phyloP scores from a whole-genome alignment of 257 asterid genomes.

The Orobanche coerulescens region DNA sequence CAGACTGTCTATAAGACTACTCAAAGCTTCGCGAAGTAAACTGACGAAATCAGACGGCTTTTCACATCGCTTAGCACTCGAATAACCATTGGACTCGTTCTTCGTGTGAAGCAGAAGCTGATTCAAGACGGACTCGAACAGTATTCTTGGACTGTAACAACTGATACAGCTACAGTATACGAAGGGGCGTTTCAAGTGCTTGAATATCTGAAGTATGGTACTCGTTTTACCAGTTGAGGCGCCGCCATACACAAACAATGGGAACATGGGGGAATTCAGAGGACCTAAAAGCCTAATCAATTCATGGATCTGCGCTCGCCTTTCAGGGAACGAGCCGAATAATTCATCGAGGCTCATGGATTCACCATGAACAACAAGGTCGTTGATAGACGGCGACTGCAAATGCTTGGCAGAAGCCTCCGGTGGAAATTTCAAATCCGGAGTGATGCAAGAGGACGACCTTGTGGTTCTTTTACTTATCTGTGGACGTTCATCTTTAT shows the following conservation, averaged over 20 bases:
- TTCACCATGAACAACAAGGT: slow-evolving; percentile 41
- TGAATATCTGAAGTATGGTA: slow-evolving; percentile 46
- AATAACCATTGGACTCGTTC: slow-evolving; percentile 53
- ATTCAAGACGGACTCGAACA: slow-evolving; percentile 81
- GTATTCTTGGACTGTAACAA: slow-evolving; percentile 65
- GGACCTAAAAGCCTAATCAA: slow-evolving; percentile 64
- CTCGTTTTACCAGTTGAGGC: slow-evolving; percentile 87
- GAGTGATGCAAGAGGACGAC: slow-evolving; percentile 31
- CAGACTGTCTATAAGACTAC: slow-evolving; percentile 35
- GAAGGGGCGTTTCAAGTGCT: slow-evolving; percentile 68
- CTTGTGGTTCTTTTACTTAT: slow-evolving; percentile 57
- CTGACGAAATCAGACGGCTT: slow-evolving; percentile 81
- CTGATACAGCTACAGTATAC: slow-evolving; percentile 64
- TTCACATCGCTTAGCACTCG: slow-evolving; percentile 72
- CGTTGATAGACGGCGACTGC: slow-evolving; percentile 30
- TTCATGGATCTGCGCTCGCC: slow-evolving; percentile 57
- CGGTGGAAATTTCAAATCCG: slow-evolving; percentile 32
- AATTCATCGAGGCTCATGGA: slow-evolving; percentile 49
- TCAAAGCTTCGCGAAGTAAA: slow-evolving; percentile 66
- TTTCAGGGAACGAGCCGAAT: slow-evolving; percentile 53
- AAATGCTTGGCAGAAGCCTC: slow-evolving; percentile 23
- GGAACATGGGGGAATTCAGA: slow-evolving; percentile 64
- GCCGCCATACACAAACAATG: slow-evolving; percentile 76
- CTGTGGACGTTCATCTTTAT: slow-evolving; percentile 40
- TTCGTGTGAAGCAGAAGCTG: slow-evolving; percentile 80